Base-by-base conservation (phyloP, 1,284 basidiomycete species). In the Microbotryomycetes sp. region DNA sequence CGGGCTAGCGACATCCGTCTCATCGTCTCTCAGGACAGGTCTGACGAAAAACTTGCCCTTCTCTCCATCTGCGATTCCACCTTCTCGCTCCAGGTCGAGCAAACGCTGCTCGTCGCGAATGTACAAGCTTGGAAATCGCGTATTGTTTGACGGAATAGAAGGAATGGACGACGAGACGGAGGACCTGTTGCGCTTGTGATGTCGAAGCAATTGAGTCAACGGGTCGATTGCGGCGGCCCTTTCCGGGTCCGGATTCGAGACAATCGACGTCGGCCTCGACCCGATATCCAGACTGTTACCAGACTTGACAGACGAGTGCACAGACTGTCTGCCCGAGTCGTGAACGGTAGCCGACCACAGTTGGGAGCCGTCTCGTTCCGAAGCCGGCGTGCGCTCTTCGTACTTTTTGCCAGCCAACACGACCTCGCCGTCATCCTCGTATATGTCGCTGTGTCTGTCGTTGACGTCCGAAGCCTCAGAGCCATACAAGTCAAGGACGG, bases 261-360 rank as follows among this genome's bases (percentile, higher is more conserved):
- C 30, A 23, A 35, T 60, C 41, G 45, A 13, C 83, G 59, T 84
- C 79, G 0, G 80, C 81, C 70, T 84, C 82, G 55, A 61, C 3
- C 60, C 60, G 21, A 65, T 54, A 1, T 24, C 18, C 27, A 41
- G 35, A 47, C 62, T 64, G 41, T 52, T 52, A 28, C 52, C 54
- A 30, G 58, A 57, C 15, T 59, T 59, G 6, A 59, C 3, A 18
- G 45, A 47, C 45, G 59, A 64, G 21, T 9, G 61, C 59, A n/a
- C 59, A 48, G 52, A 45, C n/a, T 7, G 26, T 41, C 48, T 52
- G 41, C 65, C 53, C 15, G 63, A 24, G 46, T 66, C 65, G 31
- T 63, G 52, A 3, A 66, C 35, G 7, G 63, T 61, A n/a, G n/a
- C n/a, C n/a, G 53, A 54, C 65, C 65, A 66, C 7, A 64, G 58